Conservation (phyloP, 73 alveolate species). For the Loxodes magnus region DNA sequence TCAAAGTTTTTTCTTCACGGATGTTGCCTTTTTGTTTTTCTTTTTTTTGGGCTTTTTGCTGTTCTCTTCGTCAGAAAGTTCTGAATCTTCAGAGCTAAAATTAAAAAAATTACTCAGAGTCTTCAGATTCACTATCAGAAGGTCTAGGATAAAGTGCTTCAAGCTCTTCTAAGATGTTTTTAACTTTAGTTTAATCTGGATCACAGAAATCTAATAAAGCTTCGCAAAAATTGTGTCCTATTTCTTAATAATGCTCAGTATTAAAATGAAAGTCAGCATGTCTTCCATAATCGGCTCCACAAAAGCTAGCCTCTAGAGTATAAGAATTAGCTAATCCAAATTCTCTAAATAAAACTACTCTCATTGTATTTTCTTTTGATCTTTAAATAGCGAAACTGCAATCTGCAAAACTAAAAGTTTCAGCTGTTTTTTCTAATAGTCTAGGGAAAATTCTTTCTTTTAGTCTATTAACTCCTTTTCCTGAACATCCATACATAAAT, state of each 20-base stretch:
- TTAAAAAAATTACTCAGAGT: too few relatives aligned
- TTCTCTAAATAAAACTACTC: conserved; percentile 82
- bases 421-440: conserved; percentile 69
- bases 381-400: conserved; percentile 82
- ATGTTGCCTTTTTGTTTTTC: too few relatives aligned
- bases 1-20: too few relatives aligned
- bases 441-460: conserved; percentile 83
- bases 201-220: conserved; percentile 89
- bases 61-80: too few relatives aligned
- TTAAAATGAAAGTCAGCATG: conserved; percentile 89
- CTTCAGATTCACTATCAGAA: conserved; percentile 40
- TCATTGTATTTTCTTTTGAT: conserved; percentile 88
- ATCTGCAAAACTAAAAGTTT: conserved; percentile 73
- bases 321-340: conserved; percentile 68
- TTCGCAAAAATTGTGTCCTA: conserved; percentile 82
- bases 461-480: conserved; percentile 79
- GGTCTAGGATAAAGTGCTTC: conserved; percentile 43
- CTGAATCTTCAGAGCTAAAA: too few relatives aligned
- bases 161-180: conserved; percentile 56
- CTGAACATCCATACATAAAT: conserved; percentile 88
- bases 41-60: too few relatives aligned
- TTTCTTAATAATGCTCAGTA: conserved; percentile 66
- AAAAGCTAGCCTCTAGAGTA: conserved; percentile 86
- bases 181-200: conserved; percentile 83
- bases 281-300: conserved; percentile 93